Percentiles rank a stretch among this genome's conserved stretches.
phyloP scores from a whole-genome alignment of 2,329 filamentous ascomycete genomes.

The Pyrenophora teres region DNA sequence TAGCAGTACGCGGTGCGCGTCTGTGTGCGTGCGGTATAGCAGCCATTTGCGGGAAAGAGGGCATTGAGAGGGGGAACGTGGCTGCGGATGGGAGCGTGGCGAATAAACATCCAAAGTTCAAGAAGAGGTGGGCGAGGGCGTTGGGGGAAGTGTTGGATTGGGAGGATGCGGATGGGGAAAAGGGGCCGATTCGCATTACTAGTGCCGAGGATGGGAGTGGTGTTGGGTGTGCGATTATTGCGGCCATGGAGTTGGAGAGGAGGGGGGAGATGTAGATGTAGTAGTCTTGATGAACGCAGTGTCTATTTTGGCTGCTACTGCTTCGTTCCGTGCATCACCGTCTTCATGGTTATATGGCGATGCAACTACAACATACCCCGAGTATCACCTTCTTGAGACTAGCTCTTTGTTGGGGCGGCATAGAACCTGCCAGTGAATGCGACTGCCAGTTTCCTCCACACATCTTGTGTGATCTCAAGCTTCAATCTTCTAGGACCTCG shows the following conservation, averaged over 20 bases:
- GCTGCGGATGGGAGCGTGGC: constrained; percentile 49
- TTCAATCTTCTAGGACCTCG: no score
- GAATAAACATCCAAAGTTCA: constrained; percentile 51
- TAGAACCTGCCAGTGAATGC: no score
- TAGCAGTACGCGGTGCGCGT: constrained; percentile 43
- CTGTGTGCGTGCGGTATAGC: constrained; percentile 48
- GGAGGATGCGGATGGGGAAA: constrained; percentile 25
- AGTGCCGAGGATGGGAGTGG: constrained; percentile 50
- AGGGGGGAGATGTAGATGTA: background rate
- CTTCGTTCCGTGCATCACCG: no score
- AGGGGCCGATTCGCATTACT: constrained; percentile 46
- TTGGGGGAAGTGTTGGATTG: constrained; percentile 48
- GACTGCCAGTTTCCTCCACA: no score
- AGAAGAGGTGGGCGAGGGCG: constrained; percentile 48
- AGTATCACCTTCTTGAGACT: no score
- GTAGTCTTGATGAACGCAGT: background rate
- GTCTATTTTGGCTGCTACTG: background rate
- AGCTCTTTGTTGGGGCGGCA: no score
- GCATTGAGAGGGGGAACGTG: constrained; percentile 40
- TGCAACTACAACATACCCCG: no score
- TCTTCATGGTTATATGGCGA: no score
- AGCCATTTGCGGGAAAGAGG: constrained; percentile 45
- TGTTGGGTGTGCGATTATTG: constrained; percentile 47
- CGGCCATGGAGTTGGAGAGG: constrained; percentile 38
- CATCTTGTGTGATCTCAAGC: no score